Percentiles rank a stretch among this genome's conserved stretches.
Evolutionary conservation across 2,329 filamentous ascomycete genomes (phyloP).

Genomic region (Cladosporium sp.): DNA sequence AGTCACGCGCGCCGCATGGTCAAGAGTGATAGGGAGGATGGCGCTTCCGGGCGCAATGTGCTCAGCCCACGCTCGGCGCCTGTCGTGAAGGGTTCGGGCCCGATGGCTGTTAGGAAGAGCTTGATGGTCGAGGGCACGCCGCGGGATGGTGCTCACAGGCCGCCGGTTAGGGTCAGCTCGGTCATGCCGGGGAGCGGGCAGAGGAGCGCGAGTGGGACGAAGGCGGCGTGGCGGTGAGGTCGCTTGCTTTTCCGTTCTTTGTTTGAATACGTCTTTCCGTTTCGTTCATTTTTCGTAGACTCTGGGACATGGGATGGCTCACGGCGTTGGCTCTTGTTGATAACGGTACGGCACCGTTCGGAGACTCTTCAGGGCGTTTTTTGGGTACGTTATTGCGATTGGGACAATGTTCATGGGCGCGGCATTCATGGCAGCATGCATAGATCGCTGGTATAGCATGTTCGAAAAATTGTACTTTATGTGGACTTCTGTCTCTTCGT

Average conservation of each 20-base stretch:
- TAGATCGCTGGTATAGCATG: too few species aligned
- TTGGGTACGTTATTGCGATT: too few species aligned
- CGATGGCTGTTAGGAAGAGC: slow-evolving; percentile 32
- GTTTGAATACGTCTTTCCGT: not conserved
- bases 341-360: too few species aligned
- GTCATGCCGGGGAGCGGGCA: slow-evolving; percentile 10
- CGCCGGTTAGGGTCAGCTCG: slow-evolving; percentile 12
- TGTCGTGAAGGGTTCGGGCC: slow-evolving; percentile 48
- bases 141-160: not conserved
- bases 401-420: too few species aligned
- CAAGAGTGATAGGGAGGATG: slow-evolving; percentile 51
- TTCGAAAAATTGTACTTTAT: too few species aligned
- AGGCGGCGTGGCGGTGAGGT: slow-evolving; percentile 15
- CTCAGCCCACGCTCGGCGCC: slow-evolving; percentile 55
- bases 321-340: too few species aligned
- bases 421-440: too few species aligned
- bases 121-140: slow-evolving; percentile 15
- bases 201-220: slow-evolving; percentile 10
- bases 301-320: not conserved
- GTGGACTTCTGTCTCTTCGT: too few species aligned
- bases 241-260: not conserved
- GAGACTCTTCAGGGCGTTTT: too few species aligned
- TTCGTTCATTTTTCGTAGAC: slow-evolving; percentile 2
- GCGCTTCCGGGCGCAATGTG: slow-evolving; percentile 39
- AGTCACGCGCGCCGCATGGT: slow-evolving; percentile 62